Conservation (phyloP, 257 asterid genomes). For the Echium plantagineum region DNA sequence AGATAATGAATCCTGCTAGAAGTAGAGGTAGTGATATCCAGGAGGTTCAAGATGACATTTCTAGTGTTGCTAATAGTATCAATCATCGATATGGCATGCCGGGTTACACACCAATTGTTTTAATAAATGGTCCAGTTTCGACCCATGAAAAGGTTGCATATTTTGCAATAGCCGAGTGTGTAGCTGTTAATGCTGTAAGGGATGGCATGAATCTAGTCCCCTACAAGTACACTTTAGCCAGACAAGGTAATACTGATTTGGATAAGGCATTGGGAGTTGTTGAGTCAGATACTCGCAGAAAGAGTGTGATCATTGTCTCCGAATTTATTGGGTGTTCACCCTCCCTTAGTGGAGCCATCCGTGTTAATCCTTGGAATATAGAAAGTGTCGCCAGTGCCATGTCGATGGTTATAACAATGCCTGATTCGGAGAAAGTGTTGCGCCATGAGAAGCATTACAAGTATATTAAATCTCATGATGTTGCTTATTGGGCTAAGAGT, state of each 20-base stretch:
- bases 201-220: slow-evolving; percentile 52
- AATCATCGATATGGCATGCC: slow-evolving; percentile 29
- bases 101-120: slow-evolving; percentile 41
- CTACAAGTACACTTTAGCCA: slow-evolving; percentile 31
- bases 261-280: slow-evolving; percentile 10
- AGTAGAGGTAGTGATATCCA: slow-evolving; percentile 42
- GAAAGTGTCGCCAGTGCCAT: slow-evolving; percentile 43
- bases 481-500: slow-evolving; percentile 44
- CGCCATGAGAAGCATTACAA: slow-evolving; percentile 50
- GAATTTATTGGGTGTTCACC: slow-evolving; percentile 52
- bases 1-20: slow-evolving; percentile 39
- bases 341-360: slow-evolving; percentile 43
- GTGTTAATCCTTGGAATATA: slow-evolving; percentile 45
- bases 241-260: slow-evolving; percentile 30
- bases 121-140: slow-evolving; percentile 28
- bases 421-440: slow-evolving; percentile 36
- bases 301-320: slow-evolving; percentile 42
- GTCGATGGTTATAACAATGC: slow-evolving; percentile 36
- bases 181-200: slow-evolving; percentile 40
- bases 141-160: slow-evolving; percentile 36
- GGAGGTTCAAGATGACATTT: slow-evolving; percentile 34
- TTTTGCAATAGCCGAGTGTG: slow-evolving; percentile 37
- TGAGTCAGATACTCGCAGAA: slow-evolving; percentile 19
- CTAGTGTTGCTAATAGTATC: slow-evolving; percentile 26
- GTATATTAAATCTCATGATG: slow-evolving; percentile 41